Percentiles rank a stretch among this genome's conserved stretches.
phyloP scores from a whole-genome alignment of 179 eudicot genomes.

The Patellifolia procumbens region DNA sequence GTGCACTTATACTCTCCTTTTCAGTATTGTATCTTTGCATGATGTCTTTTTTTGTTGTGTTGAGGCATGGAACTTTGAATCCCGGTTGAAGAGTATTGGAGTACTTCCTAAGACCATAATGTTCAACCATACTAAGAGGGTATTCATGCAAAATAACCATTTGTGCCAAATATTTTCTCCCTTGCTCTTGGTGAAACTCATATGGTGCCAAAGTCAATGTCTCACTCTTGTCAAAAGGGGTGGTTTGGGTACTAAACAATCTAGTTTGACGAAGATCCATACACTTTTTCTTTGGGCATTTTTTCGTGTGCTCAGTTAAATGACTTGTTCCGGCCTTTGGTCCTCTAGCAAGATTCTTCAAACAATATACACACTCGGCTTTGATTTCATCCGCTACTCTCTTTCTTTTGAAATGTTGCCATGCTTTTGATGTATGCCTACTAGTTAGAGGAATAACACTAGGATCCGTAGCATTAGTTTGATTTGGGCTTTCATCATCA shows the following conservation, averaged over 20 bases:
- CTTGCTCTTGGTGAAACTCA: slow-evolving; percentile 18
- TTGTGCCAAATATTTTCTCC: background rate
- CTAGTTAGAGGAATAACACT: background rate
- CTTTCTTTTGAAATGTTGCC: background rate
- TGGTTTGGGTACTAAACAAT: background rate
- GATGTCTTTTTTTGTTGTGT: slow-evolving; percentile 12
- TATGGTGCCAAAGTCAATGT: too few relatives aligned
- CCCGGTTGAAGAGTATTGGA: slow-evolving; percentile 13
- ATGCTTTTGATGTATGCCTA: background rate
- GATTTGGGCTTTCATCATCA: too few relatives aligned
- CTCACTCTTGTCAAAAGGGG: background rate
- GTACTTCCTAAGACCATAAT: too few relatives aligned
- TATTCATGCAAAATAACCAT: slow-evolving; percentile 24
- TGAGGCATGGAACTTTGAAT: slow-evolving; percentile 6
- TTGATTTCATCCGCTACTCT: background rate
- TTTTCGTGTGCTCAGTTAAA: too few relatives aligned
- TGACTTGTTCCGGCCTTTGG: too few relatives aligned
- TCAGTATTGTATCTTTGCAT: background rate
- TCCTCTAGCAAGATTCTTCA: too few relatives aligned
- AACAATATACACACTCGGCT: too few relatives aligned
- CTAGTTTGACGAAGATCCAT: slow-evolving; percentile 7
- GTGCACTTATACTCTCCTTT: background rate
- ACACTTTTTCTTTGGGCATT: too few relatives aligned
- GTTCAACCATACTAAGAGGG: too few relatives aligned
- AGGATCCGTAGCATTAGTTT: background rate